Evolutionary conservation across 2,329 filamentous ascomycete species (phyloP).

Genomic region (Intubia oerlemansii): DNA sequence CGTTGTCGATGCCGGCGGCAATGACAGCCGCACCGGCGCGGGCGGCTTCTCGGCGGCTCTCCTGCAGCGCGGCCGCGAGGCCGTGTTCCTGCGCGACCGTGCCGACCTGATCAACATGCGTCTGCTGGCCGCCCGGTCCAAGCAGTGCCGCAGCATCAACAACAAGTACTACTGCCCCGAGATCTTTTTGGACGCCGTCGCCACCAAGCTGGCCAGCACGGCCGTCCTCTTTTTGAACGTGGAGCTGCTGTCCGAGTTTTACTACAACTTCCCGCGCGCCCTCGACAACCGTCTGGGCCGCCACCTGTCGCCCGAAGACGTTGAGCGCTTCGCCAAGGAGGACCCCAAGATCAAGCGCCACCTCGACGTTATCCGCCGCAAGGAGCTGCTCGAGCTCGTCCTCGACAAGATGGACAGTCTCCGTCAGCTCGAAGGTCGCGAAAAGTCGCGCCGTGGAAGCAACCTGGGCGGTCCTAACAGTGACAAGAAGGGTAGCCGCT

Average conservation of each 20-base stretch:
- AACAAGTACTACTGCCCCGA: conserved; percentile 97
- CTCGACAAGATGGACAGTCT: conserved; percentile 90
- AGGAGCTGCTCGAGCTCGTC: conserved; percentile 82
- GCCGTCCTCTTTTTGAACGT: conserved; percentile 95
- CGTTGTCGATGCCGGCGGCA: conserved; percentile 61
- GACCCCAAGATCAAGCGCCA: conserved; percentile 79
- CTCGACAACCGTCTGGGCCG: conserved; percentile 72
- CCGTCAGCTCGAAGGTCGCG: conserved; percentile 58
- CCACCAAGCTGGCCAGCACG: conserved; percentile 82
- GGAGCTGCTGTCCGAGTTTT: conserved; percentile 89
- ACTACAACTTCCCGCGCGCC: conserved; percentile 90
- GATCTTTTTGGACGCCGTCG: conserved; percentile 92
- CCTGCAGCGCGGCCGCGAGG: conserved; percentile 76
- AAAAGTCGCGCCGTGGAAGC: conserved; percentile 29
- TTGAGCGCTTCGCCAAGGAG: conserved; percentile 81
- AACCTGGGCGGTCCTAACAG: conserved; percentile 20
- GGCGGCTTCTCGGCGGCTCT: conserved; percentile 84
- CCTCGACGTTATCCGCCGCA: conserved; percentile 76
- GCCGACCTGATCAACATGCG: conserved; percentile 82
- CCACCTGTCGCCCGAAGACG: conserved; percentile 54
- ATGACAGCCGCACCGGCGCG: conserved; percentile 63
- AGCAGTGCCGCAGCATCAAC: conserved; percentile 61
- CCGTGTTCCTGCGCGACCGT: conserved; percentile 80
- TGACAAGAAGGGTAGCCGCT: conserved; percentile 6
- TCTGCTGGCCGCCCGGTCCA: conserved; percentile 67